phyloP scores from a whole-genome alignment of 495 filamentous ascomycete genomes.

The Hypoxylon perforatum region DNA sequence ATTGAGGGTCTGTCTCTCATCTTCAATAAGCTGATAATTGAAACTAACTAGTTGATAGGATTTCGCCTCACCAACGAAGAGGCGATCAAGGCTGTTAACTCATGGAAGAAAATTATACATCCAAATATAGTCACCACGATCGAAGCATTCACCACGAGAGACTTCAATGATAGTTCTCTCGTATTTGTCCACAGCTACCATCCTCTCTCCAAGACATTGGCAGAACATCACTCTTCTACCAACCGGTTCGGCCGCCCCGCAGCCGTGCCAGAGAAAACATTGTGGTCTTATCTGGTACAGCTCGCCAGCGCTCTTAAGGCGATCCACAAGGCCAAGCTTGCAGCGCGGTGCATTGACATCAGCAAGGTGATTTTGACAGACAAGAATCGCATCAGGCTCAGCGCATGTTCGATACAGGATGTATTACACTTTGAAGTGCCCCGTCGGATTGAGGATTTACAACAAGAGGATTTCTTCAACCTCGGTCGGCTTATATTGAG shows the following conservation, averaged over 20 bases:
- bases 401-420: conserved; percentile 86
- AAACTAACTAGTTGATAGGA: conserved; percentile 34
- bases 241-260: conserved; percentile 54
- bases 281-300: conserved; percentile 95
- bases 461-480: conserved; percentile 86
- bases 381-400: conserved; percentile 86
- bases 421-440: conserved; percentile 81
- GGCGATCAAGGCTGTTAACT: conserved; percentile 83
- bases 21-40: background rate
- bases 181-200: conserved; percentile 95
- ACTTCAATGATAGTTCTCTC: conserved; percentile 93
- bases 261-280: conserved; percentile 76
- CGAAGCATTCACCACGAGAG: conserved; percentile 91
- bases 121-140: conserved; percentile 87
- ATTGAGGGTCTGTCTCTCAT: conserved; percentile 72
- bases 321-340: conserved; percentile 83
- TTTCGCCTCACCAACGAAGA: conserved; percentile 85
- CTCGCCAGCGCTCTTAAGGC: conserved; percentile 87
- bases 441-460: conserved; percentile 75
- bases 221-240: conserved; percentile 80
- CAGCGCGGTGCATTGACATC: conserved; percentile 82
- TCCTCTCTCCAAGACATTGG: conserved; percentile 88
- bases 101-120: conserved; percentile 90
- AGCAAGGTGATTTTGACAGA: conserved; percentile 88
- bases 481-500: conserved; percentile 86